phyloP scores from a whole-genome alignment of 306 rosid genomes.

The Betula pendula region DNA sequence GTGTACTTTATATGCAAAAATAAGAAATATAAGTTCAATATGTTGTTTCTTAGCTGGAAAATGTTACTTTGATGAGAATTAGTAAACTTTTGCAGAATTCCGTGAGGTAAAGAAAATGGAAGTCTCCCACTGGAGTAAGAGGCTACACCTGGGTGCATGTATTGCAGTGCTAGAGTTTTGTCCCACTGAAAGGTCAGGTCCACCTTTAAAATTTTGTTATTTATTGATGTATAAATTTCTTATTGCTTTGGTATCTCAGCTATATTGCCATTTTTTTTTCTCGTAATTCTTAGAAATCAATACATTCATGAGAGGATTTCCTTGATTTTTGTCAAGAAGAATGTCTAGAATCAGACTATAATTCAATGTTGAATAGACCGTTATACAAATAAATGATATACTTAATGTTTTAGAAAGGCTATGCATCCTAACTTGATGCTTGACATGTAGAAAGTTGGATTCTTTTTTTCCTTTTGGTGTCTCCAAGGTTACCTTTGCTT shows the following conservation, averaged over 20 bases:
- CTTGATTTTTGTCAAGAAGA: too few species aligned
- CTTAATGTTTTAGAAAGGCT: background rate
- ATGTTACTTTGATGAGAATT: background rate
- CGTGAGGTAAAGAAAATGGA: constrained; percentile 78
- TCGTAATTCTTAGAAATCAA: background rate
- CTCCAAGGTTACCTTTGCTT: too few species aligned
- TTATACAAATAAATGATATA: background rate
- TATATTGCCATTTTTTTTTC: background rate
- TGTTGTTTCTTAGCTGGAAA: background rate
- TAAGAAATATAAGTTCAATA: background rate
- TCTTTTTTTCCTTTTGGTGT: background rate
- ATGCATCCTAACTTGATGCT: background rate
- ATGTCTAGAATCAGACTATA: background rate
- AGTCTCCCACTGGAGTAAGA: constrained; percentile 76
- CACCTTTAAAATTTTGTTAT: background rate
- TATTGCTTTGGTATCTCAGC: constrained; percentile 12
- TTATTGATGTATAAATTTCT: background rate
- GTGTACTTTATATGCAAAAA: background rate
- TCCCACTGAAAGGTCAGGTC: constrained; percentile 78
- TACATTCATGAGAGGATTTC: background rate
- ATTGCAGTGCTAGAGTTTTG: constrained; percentile 77
- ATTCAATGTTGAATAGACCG: background rate
- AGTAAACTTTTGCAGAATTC: background rate
- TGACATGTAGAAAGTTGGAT: background rate
- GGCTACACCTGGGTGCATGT: constrained; percentile 83